phyloP scores from a whole-genome alignment of 1,139 yeast genomes.

The Taphrina deformans region DNA sequence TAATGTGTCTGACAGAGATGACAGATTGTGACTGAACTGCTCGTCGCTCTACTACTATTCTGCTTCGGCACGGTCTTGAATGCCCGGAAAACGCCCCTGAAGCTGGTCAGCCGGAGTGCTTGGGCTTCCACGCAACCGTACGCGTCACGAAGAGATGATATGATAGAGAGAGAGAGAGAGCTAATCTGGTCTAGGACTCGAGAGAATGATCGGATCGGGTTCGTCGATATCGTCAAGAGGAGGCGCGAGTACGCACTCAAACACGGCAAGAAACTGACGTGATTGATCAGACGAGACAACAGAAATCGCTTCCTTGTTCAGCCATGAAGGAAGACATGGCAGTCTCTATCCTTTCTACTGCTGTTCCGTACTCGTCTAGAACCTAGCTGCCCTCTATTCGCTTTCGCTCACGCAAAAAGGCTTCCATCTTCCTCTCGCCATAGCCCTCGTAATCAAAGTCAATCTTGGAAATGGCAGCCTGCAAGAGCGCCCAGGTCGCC shows the following conservation, averaged over 20 bases:
- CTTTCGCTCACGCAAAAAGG: conserved; percentile 1
- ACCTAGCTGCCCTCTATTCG: not conserved
- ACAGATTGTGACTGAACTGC: conserved; percentile 23
- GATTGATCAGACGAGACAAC: no score
- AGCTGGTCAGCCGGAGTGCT: conserved; percentile 13
- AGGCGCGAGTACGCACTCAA: conserved; percentile 21
- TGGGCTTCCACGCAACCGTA: conserved; percentile 28
- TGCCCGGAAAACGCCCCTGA: conserved; percentile 22
- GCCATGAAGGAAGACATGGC: no score
- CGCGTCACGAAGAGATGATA: not conserved
- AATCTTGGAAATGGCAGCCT: conserved; percentile 65
- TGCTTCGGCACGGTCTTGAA: conserved; percentile 1
- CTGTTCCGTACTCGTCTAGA: no score
- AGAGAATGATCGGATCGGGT: conserved; percentile 11
- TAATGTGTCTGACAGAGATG: not conserved
- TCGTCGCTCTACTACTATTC: conserved; percentile 4
- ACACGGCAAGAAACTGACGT: not conserved
- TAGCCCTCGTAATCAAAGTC: conserved; percentile 65
- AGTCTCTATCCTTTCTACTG: no score
- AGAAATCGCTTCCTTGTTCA: no score
- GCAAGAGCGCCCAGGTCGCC: conserved; percentile 81
- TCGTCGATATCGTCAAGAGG: conserved; percentile 22
- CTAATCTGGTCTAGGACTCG: not conserved
- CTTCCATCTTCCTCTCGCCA: conserved; percentile 16
- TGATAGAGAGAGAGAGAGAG: not conserved